Base-by-base conservation (phyloP, 2,329 filamentous ascomycete species). In the Paraconiothyrium sp. region DNA sequence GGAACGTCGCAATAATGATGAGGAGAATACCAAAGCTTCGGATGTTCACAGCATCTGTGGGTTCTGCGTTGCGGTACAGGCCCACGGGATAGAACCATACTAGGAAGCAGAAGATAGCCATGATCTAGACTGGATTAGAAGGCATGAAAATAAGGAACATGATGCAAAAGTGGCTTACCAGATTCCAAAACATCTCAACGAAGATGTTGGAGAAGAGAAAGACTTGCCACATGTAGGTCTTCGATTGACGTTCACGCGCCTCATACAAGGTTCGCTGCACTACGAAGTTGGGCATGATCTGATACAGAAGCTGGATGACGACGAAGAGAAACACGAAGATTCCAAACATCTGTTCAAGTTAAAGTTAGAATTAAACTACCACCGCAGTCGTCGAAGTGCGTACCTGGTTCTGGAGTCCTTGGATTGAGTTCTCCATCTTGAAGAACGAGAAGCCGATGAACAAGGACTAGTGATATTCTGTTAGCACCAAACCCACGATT, bases 11-110 rank as follows among this genome's bases (percentile, higher is more conserved):
- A 72, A 89, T 84, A 47, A 94, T 82, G 68, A 93, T 87, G 22
- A 97, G 82, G 82, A 94, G 93, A 85, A 94, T 91, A 20, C 94
- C 85, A 0, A 83, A 90, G 11, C 92, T 91, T 37, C 92, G 91
- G 70, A 92, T 87, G 6, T 85, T 75, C 1, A 89, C 85, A 63
- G 88, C 81, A 62, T 85, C 85, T 3, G 88, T 87, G 1, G 83
- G 82, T n/a, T 84, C 80, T 1, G 91, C 91, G 72, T 94, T 94
- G 61, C 81, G 79, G 76, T 92, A 88, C 10, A 95, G 85, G 1
- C 92, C 92, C 56, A 96, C 87, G 0, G 92, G 92, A 75, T 94
- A 97, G 83, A 97, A 97, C 87, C 91, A 94, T 76, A 85, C 89
- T 72, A 92, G 84, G 82, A 84, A 97, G 81, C 93, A 90, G 66